Evolutionary conservation across 1,284 basidiomycete genomes (phyloP).

Genomic region (Sanghuangporus weigelae): DNA sequence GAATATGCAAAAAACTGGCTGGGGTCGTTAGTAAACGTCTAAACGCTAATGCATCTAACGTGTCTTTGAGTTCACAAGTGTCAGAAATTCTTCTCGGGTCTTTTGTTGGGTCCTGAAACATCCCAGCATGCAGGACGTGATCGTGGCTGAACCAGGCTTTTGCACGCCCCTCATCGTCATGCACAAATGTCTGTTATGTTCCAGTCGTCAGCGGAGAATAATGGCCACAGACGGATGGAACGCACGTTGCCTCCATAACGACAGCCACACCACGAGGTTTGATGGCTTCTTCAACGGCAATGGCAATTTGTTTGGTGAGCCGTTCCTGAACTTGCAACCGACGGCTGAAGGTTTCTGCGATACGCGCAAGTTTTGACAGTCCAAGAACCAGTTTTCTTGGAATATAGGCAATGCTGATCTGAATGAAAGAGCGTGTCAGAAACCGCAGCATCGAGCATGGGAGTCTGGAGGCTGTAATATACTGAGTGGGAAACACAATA

Average conservation of each 20-base stretch:
- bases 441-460: neutral
- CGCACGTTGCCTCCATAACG: slow-evolving; percentile 96
- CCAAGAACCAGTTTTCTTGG: slow-evolving; percentile 95
- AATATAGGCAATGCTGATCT: slow-evolving; percentile 86
- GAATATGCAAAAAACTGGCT: neutral
- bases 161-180: slow-evolving; percentile 99
- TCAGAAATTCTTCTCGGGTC: slow-evolving; percentile 93
- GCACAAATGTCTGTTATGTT: slow-evolving; percentile 78
- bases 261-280: slow-evolving; percentile 98
- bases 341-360: slow-evolving; percentile 96
- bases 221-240: slow-evolving; percentile 21
- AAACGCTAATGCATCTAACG: neutral
- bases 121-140: slow-evolving; percentile 99
- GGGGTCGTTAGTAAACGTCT: neutral
- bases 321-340: slow-evolving; percentile 97
- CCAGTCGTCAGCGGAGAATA: slow-evolving; percentile 14
- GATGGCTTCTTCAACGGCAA: slow-evolving; percentile 96
- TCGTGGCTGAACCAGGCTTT: slow-evolving; percentile 93
- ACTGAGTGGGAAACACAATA: slow-evolving; percentile 2
- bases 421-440: slow-evolving; percentile 8
- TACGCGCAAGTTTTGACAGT: slow-evolving; percentile 94
- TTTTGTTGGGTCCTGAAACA: slow-evolving; percentile 97
- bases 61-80: slow-evolving; percentile 52
- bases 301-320: slow-evolving; percentile 94
- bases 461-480: neutral